These are phyloP conservation scores for Syncephalastrum monosporum DNA, from an alignment of 371 early-diverging fungal species.

Conservation along the genomic window DNA sequence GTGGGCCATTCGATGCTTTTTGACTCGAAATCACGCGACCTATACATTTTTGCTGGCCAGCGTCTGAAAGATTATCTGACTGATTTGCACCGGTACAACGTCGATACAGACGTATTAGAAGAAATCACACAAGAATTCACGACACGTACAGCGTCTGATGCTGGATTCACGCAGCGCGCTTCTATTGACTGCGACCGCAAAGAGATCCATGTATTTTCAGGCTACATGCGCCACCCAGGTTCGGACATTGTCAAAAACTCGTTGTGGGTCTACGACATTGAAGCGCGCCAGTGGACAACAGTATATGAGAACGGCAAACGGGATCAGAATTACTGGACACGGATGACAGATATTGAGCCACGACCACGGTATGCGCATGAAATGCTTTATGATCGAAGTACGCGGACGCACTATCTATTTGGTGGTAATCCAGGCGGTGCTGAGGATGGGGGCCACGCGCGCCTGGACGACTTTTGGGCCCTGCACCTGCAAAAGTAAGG, in stretches of 20 bases:
- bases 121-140: conserved; percentile 72
- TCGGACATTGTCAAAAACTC: conserved; percentile 66
- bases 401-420: conserved; percentile 73
- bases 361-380: conserved; percentile 88
- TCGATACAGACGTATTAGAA: conserved; percentile 69
- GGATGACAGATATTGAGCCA: conserved; percentile 62
- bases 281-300: conserved; percentile 69
- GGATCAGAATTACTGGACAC: conserved; percentile 40
- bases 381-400: conserved; percentile 69
- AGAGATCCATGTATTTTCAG: conserved; percentile 84
- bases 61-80: conserved; percentile 72
- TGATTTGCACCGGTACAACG: conserved; percentile 82
- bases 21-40: conserved; percentile 64
- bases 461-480: conserved; percentile 89
- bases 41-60: conserved; percentile 92
- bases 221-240: conserved; percentile 50
- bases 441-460: conserved; percentile 39
- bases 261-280: conserved; percentile 75
- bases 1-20: conserved; percentile 92
- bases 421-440: conserved; percentile 86
- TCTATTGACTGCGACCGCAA: conserved; percentile 73
- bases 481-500: conserved; percentile 64
- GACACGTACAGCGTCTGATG: conserved; percentile 71
- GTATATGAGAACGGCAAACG: conserved; percentile 71
- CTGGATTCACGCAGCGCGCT: conserved; percentile 85